Conservation (phyloP, 306 rosid genomes). For the Mucuna pruriens region DNA sequence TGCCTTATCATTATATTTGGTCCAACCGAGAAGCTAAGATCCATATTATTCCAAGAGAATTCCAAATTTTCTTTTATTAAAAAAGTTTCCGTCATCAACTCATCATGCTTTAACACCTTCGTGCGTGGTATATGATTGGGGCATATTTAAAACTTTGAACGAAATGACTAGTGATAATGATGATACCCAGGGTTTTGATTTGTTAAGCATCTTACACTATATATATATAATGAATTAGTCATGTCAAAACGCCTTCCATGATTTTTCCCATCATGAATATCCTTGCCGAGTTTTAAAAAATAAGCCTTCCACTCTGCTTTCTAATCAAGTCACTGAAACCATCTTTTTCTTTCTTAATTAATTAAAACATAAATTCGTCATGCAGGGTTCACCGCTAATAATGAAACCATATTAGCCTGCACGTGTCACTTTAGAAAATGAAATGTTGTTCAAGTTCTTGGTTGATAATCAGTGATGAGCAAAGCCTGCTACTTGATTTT, state of each 20-base stretch:
- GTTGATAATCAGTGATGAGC: not conserved
- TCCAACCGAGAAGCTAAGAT: conserved; percentile 3
- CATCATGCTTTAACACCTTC: conserved; percentile 32
- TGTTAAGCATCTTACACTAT: conserved; percentile 18
- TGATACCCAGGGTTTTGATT: conserved; percentile 20
- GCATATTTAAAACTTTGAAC: conserved; percentile 6
- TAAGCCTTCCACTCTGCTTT: conserved; percentile 22
- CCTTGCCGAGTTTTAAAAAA: conserved; percentile 16
- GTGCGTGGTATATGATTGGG: conserved; percentile 20
- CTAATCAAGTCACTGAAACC: not conserved
- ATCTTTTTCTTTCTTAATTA: not conserved
- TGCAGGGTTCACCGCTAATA: not conserved
- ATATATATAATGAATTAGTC: conserved; percentile 19
- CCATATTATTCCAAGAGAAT: conserved; percentile 5
- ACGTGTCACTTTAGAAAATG: not conserved
- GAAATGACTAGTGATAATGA: conserved; percentile 22
- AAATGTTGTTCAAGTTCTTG: not conserved
- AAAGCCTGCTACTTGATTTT: not conserved
- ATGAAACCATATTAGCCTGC: not conserved
- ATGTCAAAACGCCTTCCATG: conserved; percentile 14
- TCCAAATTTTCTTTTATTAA: not conserved
- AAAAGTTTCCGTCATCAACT: conserved; percentile 23
- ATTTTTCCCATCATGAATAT: conserved; percentile 37
- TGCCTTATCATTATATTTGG: conserved; percentile 13
- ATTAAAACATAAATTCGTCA: not conserved